Percentiles rank a stretch among this genome's conserved stretches.
phyloP scores from a whole-genome alignment of 768 basidiomycete genomes.

The Lactarius hatsudake region DNA sequence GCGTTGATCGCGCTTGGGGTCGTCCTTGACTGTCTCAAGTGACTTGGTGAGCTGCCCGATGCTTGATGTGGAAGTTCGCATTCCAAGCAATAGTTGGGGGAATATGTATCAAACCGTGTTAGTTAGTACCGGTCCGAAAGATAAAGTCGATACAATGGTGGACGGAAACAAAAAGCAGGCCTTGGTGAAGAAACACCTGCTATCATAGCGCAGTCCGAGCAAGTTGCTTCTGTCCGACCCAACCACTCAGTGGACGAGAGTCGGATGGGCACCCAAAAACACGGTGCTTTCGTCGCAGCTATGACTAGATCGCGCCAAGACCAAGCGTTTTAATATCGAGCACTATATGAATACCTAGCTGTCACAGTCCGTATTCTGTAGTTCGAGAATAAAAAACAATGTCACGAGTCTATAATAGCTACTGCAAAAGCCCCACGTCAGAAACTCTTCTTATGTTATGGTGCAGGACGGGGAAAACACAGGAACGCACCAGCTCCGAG shows the following conservation, averaged over 20 bases:
- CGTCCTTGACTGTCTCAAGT: slow-evolving; percentile 9
- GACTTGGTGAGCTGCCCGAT: slow-evolving; percentile 2
- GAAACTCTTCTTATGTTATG: neutral
- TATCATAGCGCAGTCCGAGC: too few species aligned
- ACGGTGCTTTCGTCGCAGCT: too few species aligned
- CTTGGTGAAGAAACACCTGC: too few species aligned
- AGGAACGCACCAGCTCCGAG: slow-evolving; percentile 14
- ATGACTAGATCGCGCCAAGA: neutral
- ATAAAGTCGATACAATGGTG: neutral
- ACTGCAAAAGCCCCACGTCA: slow-evolving; percentile 6
- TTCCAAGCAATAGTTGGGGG: neutral
- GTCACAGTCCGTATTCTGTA: neutral
- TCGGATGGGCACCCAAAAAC: neutral
- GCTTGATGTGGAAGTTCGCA: neutral
- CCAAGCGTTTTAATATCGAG: neutral
- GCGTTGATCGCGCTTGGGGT: slow-evolving; percentile 57
- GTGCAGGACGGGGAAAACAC: neutral
- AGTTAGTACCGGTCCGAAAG: neutral
- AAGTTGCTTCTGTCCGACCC: too few species aligned
- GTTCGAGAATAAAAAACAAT: neutral
- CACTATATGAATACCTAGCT: neutral
- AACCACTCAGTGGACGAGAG: neutral
- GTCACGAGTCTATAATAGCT: slow-evolving; percentile 3
- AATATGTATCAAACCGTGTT: neutral
- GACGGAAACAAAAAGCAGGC: too few species aligned